Evolutionary conservation across 75 land plant species (phyloP), one percentile per base, ranked within the genome.

Genomic region (Selaginella tamariscina): DNA sequence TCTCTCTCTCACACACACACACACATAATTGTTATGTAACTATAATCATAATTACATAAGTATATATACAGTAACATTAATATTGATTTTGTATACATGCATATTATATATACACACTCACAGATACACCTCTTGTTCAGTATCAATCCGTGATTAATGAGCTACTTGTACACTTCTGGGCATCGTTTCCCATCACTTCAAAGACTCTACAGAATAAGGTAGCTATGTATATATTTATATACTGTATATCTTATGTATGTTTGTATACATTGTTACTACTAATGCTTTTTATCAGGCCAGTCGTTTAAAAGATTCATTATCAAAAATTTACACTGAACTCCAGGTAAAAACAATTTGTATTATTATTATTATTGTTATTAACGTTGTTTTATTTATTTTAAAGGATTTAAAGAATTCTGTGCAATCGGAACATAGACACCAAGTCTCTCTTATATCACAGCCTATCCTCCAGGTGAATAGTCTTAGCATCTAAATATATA

Each of bases 91-190:
- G 65, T 2, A 56, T 24, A 27, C 1, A 49, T 55, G 29, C 55
- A 28, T 57, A 11, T 23, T 60, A n/a, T 24, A 13, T 60, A 9
- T 22, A 13, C 20, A 13, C n/a, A n/a, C 20, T 18, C 28, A 23
- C 27, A 32, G 20, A 56, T 54, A 15, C 23, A 30, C 22, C 71
- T 65, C n/a, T n/a, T n/a, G n/a, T n/a, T 2, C 81, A 89, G 86
- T 86, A 89, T 68, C 86, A 85, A 80, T 74, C 83, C 27, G 77
- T 89, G 2, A 87, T 81, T 60, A 83, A 86, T 66, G 98, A 94
- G 77, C 72, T 94, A 39, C 77, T 94, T 31, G 77, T 78, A 49
- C 98, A 94, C 63, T 94, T 89, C 56, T 94, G 95, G 98, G 88
- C 98, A 67, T 79, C 95, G 27, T 89, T 83, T 80, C 98, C 98